Percentiles rank a stretch among this genome's conserved stretches.
phyloP scores from a whole-genome alignment of 305 asterid genomes.

The Fraxinus dipetala region DNA sequence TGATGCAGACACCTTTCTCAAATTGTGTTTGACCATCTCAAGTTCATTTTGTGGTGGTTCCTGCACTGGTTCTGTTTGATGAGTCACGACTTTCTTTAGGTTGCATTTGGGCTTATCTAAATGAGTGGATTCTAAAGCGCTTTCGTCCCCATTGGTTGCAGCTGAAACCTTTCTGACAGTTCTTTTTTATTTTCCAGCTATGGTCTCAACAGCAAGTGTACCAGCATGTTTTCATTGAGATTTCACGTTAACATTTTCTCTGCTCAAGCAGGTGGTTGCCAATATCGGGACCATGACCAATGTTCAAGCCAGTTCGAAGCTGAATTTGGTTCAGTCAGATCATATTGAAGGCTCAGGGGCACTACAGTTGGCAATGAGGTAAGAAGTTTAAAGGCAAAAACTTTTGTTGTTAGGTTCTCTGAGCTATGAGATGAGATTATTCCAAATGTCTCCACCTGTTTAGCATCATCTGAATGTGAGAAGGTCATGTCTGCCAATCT shows the following conservation, averaged over 20 bases:
- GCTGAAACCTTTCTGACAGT: slow-evolving; percentile 53
- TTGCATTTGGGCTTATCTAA: slow-evolving; percentile 65
- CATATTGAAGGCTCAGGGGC: slow-evolving; percentile 86
- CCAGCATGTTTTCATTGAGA: slow-evolving; percentile 51
- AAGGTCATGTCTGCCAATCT: not conserved
- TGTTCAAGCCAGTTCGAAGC: slow-evolving; percentile 85
- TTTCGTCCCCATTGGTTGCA: slow-evolving; percentile 47
- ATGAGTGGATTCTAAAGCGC: slow-evolving; percentile 42
- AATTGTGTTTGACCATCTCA: slow-evolving; percentile 73
- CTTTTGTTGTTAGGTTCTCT: not conserved
- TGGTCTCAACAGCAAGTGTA: slow-evolving; percentile 37
- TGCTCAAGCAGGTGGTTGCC: slow-evolving; percentile 63
- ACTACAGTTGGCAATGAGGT: slow-evolving; percentile 57
- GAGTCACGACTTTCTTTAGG: slow-evolving; percentile 43
- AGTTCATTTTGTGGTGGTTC: slow-evolving; percentile 75
- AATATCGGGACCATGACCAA: slow-evolving; percentile 69
- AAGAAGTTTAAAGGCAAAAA: slow-evolving; percentile 43
- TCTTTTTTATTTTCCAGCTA: slow-evolving; percentile 60
- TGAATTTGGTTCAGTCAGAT: slow-evolving; percentile 65
- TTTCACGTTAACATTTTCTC: slow-evolving; percentile 43
- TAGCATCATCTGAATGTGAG: not conserved
- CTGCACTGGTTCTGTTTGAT: slow-evolving; percentile 50
- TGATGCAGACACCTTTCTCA: slow-evolving; percentile 72
- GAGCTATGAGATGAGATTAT: not conserved
- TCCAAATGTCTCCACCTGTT: not conserved